phyloP scores from a whole-genome alignment of 2,329 filamentous ascomycete species.

The Scolecobasidium constrictum region DNA sequence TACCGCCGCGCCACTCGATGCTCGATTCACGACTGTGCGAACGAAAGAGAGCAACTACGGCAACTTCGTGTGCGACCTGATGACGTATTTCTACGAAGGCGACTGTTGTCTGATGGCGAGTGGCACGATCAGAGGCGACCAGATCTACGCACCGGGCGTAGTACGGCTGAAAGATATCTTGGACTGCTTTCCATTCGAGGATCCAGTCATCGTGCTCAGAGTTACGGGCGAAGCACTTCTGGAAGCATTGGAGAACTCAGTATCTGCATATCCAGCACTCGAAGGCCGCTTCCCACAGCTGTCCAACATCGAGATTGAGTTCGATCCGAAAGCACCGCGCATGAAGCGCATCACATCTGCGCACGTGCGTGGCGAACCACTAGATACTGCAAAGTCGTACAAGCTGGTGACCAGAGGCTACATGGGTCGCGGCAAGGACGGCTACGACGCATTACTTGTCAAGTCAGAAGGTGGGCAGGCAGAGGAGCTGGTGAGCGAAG shows the following conservation, averaged over 20 bases:
- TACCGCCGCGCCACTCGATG: conserved; percentile 72
- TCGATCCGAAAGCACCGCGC: conserved; percentile 50
- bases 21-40: conserved; percentile 74
- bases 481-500: conserved; percentile 71
- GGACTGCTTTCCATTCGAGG: conserved; percentile 86
- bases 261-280: conserved; percentile 69
- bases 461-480: conserved; percentile 64
- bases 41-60: conserved; percentile 71
- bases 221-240: conserved; percentile 61
- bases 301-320: conserved; percentile 68
- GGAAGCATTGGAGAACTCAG: conserved; percentile 74
- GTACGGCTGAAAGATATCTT: conserved; percentile 72
- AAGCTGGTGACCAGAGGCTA: conserved; percentile 72
- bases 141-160: conserved; percentile 74
- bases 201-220: conserved; percentile 70
- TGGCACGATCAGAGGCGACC: conserved; percentile 78
- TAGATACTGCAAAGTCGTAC: conserved; percentile 56
- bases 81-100: conserved; percentile 69
- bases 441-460: conserved; percentile 66
- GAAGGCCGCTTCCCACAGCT: conserved; percentile 81
- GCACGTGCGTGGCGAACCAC: conserved; percentile 47
- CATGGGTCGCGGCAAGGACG: conserved; percentile 82
- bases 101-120: conserved; percentile 79
- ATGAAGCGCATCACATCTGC: conserved; percentile 54
- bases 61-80: conserved; percentile 86